These are phyloP conservation scores for Penium margaritaceum DNA, from an alignment of 139 green algal species.

Conservation along the genomic window DNA sequence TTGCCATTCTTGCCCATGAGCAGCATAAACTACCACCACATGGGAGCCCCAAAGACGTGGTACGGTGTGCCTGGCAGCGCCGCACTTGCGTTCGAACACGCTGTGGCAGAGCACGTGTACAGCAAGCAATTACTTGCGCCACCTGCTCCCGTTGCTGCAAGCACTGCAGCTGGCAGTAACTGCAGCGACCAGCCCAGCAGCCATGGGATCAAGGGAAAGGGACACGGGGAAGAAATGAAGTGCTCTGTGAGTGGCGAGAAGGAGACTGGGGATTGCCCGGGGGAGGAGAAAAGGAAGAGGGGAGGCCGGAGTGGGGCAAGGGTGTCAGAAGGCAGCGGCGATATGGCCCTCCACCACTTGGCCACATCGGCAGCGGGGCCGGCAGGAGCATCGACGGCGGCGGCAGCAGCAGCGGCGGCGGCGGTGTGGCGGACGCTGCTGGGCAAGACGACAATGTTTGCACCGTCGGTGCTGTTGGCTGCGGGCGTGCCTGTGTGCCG, in stretches of 20 bases:
- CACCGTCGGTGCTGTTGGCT: constrained; percentile 29
- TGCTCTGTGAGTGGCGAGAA: background rate
- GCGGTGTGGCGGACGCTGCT: constrained; percentile 44
- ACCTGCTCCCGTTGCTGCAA: too few relatives aligned
- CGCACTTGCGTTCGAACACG: constrained; percentile 64
- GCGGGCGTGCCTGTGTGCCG: constrained; percentile 59
- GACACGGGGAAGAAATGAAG: background rate
- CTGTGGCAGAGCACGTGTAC: constrained; percentile 50
- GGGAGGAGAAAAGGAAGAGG: background rate
- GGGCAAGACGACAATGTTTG: constrained; percentile 48
- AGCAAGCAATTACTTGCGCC: too few relatives aligned
- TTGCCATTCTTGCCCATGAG: background rate
- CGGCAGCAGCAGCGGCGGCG: background rate
- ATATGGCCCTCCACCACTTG: too few relatives aligned
- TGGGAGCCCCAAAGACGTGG: constrained; percentile 79
- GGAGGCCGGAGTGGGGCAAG: background rate
- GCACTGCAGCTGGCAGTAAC: background rate
- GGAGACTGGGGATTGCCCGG: background rate
- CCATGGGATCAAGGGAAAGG: too few relatives aligned
- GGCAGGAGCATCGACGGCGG: background rate
- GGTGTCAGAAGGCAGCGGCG: background rate
- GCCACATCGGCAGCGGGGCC: too few relatives aligned
- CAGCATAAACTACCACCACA: constrained; percentile 63
- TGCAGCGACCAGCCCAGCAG: background rate
- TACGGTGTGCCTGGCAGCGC: constrained; percentile 55